A percentile compares a stretch with the other conserved stretches of the same genome.
Conservation (phyloP, 305 asterid species). For the Plantago rigida region DNA sequence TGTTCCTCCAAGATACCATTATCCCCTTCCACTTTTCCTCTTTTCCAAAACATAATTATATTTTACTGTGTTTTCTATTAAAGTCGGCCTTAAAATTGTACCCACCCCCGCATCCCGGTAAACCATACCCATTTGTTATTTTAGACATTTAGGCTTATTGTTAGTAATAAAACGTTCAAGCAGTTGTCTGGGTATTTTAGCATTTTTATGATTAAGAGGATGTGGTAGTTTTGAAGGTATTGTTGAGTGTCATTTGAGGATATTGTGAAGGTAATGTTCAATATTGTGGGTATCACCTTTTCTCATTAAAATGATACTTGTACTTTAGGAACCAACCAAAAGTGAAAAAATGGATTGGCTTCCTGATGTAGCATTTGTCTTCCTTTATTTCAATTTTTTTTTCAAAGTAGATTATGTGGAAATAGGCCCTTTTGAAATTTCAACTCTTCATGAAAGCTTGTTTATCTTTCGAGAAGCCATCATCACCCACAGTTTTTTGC, state of each 20-base stretch:
- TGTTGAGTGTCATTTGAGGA: too few species aligned
- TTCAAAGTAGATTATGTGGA: constrained; percentile 13
- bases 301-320: too few species aligned
- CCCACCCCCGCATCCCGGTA: background rate
- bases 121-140: background rate
- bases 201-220: background rate
- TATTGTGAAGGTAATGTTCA: too few species aligned
- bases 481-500: background rate
- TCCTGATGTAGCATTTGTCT: background rate
- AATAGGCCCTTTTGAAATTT: background rate
- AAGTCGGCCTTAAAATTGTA: background rate
- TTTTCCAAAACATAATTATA: background rate
- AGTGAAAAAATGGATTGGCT: too few species aligned
- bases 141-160: background rate
- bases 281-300: too few species aligned
- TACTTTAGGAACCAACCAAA: too few species aligned
- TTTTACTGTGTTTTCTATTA: constrained; percentile 6
- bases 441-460: constrained; percentile 8
- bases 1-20: background rate
- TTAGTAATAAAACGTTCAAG: background rate
- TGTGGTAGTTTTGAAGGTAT: background rate
- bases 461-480: background rate
- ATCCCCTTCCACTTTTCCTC: constrained; percentile 15
- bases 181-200: background rate
- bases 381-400: background rate